Evolutionary conservation across 345 rosid species (phyloP), one percentile per base, ranked within the genome.

Genomic region (Syzygium grande): DNA sequence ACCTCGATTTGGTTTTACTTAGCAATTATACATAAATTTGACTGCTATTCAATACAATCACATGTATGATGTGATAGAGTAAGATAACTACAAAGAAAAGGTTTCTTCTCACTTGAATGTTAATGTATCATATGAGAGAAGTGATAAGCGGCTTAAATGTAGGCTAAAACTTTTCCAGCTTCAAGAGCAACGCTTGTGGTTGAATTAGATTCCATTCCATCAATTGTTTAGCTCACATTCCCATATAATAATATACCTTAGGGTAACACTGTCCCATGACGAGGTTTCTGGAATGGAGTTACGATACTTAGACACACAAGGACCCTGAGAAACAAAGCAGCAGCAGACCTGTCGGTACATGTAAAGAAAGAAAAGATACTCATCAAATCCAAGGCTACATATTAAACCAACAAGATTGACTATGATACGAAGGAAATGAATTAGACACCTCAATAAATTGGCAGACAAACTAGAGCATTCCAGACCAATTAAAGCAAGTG

Each of bases 251-350:
- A 73, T 41, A 4, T 77, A 86, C 88, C 88, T 86, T 86, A 30
- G 88, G 68, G 83, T 2, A 86, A 86, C 88, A 86, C 84, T 73
- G 84, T 51, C 88, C 88, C 88, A 86, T 86, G 59, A 77, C 51
- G 51, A 85, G 7, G 52, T 73, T 4, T 85, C 73, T 1, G 46
- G 29, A 51, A 54, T 73, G 80, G 80, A 34, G 80, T 73, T 73
- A 49, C 80, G 10, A 34, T 34, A 34, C 46, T 34, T 19, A 68
- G 46, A 38, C 80, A 34, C 49, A 73, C 43, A 73, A 38, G 49
- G 83, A 73, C 49, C 80, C 27, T 38, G 83, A 38, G 49, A 73
- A 73, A 38, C 49, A 34, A 73, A 38, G 83, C 49, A 21, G 83
- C 49, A 38, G 83, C 43, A 73, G 10, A 10, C 25, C 83, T 38